Conservation (phyloP, 306 rosid genomes). For the Acacia acuminata region DNA sequence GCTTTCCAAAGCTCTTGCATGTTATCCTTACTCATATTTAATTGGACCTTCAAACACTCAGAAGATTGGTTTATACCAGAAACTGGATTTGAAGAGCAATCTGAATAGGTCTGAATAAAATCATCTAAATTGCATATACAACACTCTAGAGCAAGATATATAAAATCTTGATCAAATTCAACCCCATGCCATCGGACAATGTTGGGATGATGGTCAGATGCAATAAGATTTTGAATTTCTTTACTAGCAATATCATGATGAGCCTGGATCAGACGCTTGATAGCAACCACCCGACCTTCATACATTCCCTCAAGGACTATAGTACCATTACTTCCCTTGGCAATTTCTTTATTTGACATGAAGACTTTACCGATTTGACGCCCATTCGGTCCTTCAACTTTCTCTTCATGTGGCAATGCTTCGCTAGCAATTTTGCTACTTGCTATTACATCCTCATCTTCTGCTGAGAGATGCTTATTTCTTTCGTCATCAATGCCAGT, state of each 20-base stretch:
- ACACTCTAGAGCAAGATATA: constrained; percentile 77
- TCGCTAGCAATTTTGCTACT: constrained; percentile 32
- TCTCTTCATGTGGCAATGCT: constrained; percentile 23
- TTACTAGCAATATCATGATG: constrained; percentile 68
- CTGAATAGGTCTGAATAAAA: constrained; percentile 48
- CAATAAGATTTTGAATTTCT: constrained; percentile 80
- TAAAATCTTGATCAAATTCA: constrained; percentile 78
- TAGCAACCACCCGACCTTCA: constrained; percentile 80
- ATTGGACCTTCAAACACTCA: constrained; percentile 31
- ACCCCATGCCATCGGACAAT: constrained; percentile 84
- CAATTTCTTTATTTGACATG: constrained; percentile 68
- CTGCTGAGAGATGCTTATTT: constrained; percentile 38
- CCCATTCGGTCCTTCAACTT: constrained; percentile 45
- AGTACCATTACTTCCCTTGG: constrained; percentile 89
- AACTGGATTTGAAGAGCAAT: constrained; percentile 24
- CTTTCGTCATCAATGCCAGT: constrained; percentile 30
- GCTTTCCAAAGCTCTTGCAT: constrained; percentile 53
- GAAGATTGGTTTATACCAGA: constrained; percentile 33
- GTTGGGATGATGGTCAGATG: constrained; percentile 78
- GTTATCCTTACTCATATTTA: constrained; percentile 38
- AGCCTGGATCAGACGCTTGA: constrained; percentile 78
- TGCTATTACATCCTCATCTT: constrained; percentile 31
- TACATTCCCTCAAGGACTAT: constrained; percentile 76
- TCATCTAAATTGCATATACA: constrained; percentile 73
- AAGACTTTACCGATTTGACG: constrained; percentile 67